A percentile compares a stretch with the other conserved stretches of the same genome.
phyloP scores from a whole-genome alignment of 495 filamentous ascomycete genomes.

The Trichoderma gamsii region DNA sequence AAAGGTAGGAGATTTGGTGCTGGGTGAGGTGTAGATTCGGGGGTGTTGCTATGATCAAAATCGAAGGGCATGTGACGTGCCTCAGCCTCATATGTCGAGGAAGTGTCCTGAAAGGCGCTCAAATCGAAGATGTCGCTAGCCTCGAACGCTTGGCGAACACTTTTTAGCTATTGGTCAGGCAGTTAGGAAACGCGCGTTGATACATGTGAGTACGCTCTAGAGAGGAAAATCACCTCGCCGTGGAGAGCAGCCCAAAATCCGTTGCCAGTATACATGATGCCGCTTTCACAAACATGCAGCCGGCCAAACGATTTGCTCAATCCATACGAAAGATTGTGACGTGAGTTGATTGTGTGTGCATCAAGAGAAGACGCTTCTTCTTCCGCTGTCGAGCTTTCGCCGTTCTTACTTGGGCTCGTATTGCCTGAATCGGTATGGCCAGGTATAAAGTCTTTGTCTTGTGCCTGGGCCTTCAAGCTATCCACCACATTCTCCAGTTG shows the following conservation, averaged over 20 bases:
- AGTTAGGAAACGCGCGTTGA: neutral
- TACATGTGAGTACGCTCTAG: neutral
- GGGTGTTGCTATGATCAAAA: neutral
- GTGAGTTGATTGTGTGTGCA: neutral
- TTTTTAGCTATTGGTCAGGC: neutral
- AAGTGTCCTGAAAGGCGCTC: neutral
- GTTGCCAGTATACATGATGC: neutral
- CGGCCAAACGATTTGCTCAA: neutral
- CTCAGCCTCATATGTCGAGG: neutral
- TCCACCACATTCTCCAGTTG: constrained; percentile 22
- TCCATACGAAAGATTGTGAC: neutral
- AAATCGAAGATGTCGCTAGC: neutral
- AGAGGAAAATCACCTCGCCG: neutral
- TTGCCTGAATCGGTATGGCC: neutral
- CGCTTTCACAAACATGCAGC: neutral
- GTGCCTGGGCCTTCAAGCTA: constrained; percentile 12
- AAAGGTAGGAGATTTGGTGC: constrained; percentile 2
- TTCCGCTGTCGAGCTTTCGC: neutral
- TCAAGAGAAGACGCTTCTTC: neutral
- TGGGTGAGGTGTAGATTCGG: neutral
- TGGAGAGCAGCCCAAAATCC: constrained; percentile 2
- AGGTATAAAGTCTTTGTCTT: neutral
- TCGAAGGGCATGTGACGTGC: neutral
- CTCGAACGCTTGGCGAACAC: constrained; percentile 6
- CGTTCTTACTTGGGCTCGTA: neutral